Evolutionary conservation across 208 protist species (phyloP).

Genomic region (Trypanosoma platydactyli): DNA sequence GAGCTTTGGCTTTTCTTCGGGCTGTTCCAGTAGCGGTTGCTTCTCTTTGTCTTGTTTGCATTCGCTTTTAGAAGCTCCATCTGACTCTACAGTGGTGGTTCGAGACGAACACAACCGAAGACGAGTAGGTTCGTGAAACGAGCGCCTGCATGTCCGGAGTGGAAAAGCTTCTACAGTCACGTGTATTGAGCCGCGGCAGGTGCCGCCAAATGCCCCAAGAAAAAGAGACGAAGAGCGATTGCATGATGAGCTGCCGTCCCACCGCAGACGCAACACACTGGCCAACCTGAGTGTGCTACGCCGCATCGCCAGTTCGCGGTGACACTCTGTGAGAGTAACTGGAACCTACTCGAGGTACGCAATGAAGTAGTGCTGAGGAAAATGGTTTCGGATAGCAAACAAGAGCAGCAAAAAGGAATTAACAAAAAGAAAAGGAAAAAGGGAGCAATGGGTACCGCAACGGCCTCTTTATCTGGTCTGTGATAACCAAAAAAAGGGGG

Average conservation of each 20-base stretch:
- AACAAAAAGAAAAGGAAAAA: background rate
- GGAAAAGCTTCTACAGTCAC: background rate
- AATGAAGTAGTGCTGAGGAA: background rate
- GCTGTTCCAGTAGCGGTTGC: background rate
- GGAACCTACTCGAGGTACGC: background rate
- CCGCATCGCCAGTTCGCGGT: background rate
- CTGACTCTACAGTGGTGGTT: background rate
- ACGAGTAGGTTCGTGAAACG: slow-evolving; percentile 10
- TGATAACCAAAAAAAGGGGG: background rate
- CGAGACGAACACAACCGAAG: slow-evolving; percentile 8
- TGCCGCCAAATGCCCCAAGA: background rate
- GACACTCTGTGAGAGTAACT: background rate
- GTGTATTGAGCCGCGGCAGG: background rate
- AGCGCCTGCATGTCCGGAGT: slow-evolving; percentile 3
- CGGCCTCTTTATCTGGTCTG: background rate
- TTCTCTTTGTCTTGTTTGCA: background rate
- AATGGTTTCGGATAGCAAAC: too few species aligned
- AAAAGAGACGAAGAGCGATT: background rate
- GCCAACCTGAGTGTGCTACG: background rate
- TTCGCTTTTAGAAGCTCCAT: background rate
- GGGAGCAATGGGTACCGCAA: background rate
- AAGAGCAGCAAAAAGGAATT: background rate
- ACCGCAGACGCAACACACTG: background rate
- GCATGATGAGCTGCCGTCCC: background rate
- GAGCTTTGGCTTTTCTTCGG: background rate